Percentiles rank a stretch among this genome's conserved stretches.
Conservation (phyloP, 108 stramenopile genomes). For the Skeletonema marinoi region DNA sequence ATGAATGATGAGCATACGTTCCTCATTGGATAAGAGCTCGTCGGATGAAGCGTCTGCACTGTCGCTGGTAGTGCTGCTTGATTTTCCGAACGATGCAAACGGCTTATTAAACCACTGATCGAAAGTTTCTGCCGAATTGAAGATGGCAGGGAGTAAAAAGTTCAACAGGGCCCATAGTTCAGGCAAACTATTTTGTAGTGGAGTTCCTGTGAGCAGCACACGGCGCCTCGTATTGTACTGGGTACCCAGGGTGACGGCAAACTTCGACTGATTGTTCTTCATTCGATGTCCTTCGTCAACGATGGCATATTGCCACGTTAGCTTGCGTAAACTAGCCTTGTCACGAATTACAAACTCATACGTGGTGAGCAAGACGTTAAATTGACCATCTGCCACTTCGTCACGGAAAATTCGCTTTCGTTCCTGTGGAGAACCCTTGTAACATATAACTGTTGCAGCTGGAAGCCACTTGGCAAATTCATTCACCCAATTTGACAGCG, state of each 20-base stretch:
- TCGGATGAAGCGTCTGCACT: constrained; percentile 54
- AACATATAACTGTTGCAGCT: constrained; percentile 90
- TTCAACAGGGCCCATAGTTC: constrained; percentile 96
- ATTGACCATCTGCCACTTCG: constrained; percentile 80
- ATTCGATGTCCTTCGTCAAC: constrained; percentile 99
- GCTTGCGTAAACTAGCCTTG: constrained; percentile 94
- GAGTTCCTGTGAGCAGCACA: constrained; percentile 97
- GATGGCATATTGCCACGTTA: constrained; percentile 91
- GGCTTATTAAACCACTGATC: constrained; percentile 95
- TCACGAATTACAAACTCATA: constrained; percentile 95
- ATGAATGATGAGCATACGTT: constrained; percentile 69
- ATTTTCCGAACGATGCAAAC: constrained; percentile 76
- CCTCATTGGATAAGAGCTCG: constrained; percentile 77
- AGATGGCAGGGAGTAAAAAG: constrained; percentile 90
- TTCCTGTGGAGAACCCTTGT: constrained; percentile 69
- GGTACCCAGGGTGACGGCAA: constrained; percentile 96
- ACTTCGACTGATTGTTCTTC: constrained; percentile 94
- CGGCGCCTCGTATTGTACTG: constrained; percentile 86
- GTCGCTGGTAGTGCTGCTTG: constrained; percentile 14
- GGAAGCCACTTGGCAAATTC: constrained; percentile 86
- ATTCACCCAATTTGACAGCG: constrained; percentile 98
- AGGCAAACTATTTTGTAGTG: constrained; percentile 96
- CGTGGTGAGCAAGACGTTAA: constrained; percentile 87
- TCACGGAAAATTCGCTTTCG: constrained; percentile 80
- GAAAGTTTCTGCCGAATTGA: constrained; percentile 89